These are phyloP conservation scores for Prosopis cineraria DNA, from an alignment of 306 rosid genomes.

Conservation along the genomic window DNA sequence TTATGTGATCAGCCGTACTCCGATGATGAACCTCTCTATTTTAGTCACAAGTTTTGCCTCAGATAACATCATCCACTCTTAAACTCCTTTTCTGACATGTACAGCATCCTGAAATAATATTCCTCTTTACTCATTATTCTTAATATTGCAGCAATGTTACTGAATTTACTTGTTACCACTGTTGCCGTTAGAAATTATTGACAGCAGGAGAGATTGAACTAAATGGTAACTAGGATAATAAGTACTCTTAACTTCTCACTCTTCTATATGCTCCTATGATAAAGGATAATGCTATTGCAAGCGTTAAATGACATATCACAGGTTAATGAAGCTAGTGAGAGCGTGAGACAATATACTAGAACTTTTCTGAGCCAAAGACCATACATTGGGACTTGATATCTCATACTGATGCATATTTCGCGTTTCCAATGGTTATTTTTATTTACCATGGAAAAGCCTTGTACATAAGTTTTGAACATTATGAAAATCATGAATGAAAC, in stretches of 20 bases:
- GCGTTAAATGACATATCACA: background rate
- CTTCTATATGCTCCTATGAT: background rate
- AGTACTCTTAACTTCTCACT: conserved; percentile 4
- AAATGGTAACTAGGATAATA: background rate
- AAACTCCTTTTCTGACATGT: conserved; percentile 21
- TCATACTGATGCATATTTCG: conserved; percentile 16
- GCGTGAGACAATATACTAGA: background rate
- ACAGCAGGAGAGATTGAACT: conserved; percentile 23
- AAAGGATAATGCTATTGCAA: background rate
- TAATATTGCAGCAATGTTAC: conserved; percentile 6
- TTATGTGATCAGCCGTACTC: conserved; percentile 40
- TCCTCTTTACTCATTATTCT: conserved; percentile 26
- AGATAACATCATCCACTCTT: conserved; percentile 5
- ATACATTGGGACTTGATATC: conserved; percentile 16
- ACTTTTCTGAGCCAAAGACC: background rate
- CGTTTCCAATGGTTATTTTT: background rate
- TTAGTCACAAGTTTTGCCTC: conserved; percentile 20
- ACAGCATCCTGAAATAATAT: conserved; percentile 17
- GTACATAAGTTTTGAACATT: background rate
- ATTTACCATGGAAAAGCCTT: conserved; percentile 20
- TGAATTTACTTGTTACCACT: conserved; percentile 1
- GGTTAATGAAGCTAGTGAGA: background rate
- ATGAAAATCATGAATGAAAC: conserved; percentile 20
- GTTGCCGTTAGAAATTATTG: background rate
- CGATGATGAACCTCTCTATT: conserved; percentile 27